Percentiles rank a stretch among this genome's conserved stretches.
Evolutionary conservation across 1,284 basidiomycete genomes (phyloP).

Genomic region (Cutaneotrichosporon cavernicola): DNA sequence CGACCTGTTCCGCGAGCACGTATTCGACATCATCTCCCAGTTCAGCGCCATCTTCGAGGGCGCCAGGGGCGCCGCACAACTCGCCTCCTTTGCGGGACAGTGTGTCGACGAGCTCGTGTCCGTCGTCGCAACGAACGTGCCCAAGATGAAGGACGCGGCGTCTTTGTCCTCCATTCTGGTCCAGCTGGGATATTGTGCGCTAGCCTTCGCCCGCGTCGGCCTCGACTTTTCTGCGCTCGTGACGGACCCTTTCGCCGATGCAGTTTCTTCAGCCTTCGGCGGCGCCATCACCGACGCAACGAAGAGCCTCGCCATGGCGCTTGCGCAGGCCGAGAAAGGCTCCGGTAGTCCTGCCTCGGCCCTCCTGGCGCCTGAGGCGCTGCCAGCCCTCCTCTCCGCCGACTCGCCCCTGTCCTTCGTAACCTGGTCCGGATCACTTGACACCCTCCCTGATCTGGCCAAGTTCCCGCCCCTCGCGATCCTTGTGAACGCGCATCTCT

Average conservation of each 20-base stretch:
- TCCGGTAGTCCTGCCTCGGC: conserved; percentile 32
- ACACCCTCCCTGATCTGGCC: conserved; percentile 58
- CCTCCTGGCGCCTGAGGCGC: conserved; percentile 44
- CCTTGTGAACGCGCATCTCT: conserved; percentile 70
- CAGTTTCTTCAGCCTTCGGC: conserved; percentile 58
- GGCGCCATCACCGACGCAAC: conserved; percentile 54
- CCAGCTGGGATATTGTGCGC: conserved; percentile 85
- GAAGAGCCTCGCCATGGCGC: conserved; percentile 30
- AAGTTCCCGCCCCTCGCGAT: conserved; percentile 75
- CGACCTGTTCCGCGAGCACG: conserved; percentile 86
- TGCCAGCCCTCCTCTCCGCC: conserved; percentile 30
- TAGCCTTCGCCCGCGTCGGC: conserved; percentile 88
- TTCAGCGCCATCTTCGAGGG: conserved; percentile 87
- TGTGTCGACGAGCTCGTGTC: conserved; percentile 61
- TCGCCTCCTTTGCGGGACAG: conserved; percentile 60
- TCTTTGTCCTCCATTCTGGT: conserved; percentile 79
- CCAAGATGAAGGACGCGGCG: conserved; percentile 61
- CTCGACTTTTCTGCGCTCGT: conserved; percentile 73
- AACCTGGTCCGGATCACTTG: conserved; percentile 15
- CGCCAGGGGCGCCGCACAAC: conserved; percentile 52
- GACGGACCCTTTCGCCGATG: conserved; percentile 63
- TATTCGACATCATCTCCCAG: conserved; percentile 87
- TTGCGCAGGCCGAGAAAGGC: conserved; percentile 34
- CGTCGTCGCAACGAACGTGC: conserved; percentile 53
- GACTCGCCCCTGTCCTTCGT: conserved; percentile 20